Evolutionary conservation across 495 filamentous ascomycete species (phyloP), one percentile per base, ranked within the genome.

Genomic region (Aspergillus campestris): DNA sequence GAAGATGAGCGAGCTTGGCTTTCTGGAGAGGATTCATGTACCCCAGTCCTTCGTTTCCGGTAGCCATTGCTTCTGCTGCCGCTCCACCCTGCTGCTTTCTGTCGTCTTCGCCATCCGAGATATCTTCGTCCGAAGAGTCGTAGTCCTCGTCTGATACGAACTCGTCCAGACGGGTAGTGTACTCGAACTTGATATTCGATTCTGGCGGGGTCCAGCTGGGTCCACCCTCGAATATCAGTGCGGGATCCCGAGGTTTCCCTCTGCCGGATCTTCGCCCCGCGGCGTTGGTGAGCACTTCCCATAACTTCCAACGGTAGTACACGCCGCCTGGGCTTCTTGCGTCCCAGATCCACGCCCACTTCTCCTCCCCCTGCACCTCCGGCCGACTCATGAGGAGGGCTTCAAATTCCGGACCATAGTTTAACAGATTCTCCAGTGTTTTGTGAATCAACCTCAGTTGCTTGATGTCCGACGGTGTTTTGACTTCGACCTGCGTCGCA

Each of bases 281-380:
- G 15, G 59, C 52, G 24, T 70, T 67, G 2, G 87, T 89, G 31
- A 89, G 70, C 27, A 89, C 73, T 50, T 89, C 79, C 89, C 87
- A 96, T 42, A 96, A 55, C 40, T 86, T 83, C 86, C 87, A 96
- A 11, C 90, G 80, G 63, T 95, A 96, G 69, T 86, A 96, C 5
- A 90, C 76, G 6, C 85, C 87, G 6, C 81, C 83, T 40, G 80
- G 64, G 52, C 86, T 88, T 39, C 87, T 74, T 27, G 91, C 72
- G 62, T 99, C 86, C 83, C 85, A 99, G 3, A 99, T 63, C 86
- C 88, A 99, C 0, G 88, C 85, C 82, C 89, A 99, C 57, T 83
- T 89, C 52, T 91, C 84, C 32, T 95, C 85, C 18, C 65, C 71
- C 50, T 91, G 86, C 2, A 96, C 84, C 32, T 84, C 79, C 0